Conservation (phyloP, 192 early-diverging fungal species). For the Chytriomyces hyalinus region DNA sequence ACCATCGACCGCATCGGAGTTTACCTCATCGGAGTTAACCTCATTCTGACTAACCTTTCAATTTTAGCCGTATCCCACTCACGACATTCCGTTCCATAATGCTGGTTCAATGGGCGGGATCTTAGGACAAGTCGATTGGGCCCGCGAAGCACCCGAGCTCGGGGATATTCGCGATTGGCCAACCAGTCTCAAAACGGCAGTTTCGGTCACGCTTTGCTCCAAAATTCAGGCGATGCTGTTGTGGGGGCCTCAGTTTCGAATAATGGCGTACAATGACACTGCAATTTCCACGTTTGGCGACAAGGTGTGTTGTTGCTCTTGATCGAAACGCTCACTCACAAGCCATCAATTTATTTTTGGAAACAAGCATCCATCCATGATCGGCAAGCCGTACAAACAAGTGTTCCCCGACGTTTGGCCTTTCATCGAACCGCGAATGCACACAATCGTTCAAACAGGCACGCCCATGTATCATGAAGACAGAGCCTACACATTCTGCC, state of each 20-base stretch:
- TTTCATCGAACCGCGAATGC: conserved; percentile 11
- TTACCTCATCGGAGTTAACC: no score
- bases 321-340: background rate
- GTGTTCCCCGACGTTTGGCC: conserved; percentile 39
- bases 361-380: conserved; percentile 39
- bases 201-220: background rate
- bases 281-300: background rate
- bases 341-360: background rate
- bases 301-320: background rate
- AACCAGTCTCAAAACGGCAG: conserved; percentile 9
- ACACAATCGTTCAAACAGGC: conserved; percentile 4
- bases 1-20: no score
- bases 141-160: background rate
- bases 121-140: background rate
- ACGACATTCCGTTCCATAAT: background rate
- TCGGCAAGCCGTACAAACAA: conserved; percentile 39
- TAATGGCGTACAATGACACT: conserved; percentile 27
- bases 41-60: no score
- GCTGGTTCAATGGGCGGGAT: conserved; percentile 8
- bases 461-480: conserved; percentile 21
- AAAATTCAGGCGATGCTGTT: conserved; percentile 20
- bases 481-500: conserved; percentile 33
- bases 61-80: background rate
- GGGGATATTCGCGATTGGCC: conserved; percentile 10
- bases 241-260: conserved; percentile 17